phyloP scores from a whole-genome alignment of 2,329 filamentous ascomycete genomes.

The Fusarium anguioides region DNA sequence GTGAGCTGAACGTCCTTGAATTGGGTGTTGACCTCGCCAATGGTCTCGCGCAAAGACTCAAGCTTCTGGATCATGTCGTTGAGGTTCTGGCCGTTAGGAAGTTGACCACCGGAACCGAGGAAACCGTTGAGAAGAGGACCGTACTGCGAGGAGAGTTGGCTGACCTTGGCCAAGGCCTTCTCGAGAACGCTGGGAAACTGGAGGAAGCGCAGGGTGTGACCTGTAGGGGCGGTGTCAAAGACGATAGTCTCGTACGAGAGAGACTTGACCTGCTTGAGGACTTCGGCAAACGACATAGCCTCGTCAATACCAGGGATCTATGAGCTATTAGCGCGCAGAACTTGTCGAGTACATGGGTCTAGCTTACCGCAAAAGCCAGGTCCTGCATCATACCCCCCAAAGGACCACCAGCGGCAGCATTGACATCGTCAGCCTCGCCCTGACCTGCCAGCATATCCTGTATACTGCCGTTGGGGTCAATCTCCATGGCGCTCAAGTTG shows the following conservation, averaged over 20 bases:
- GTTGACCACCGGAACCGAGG: slow-evolving; percentile 77
- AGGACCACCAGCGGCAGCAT: slow-evolving; percentile 73
- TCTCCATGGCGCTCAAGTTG: slow-evolving; percentile 98
- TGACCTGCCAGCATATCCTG: slow-evolving; percentile 88
- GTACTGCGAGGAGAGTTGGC: slow-evolving; percentile 92
- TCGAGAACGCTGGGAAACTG: slow-evolving; percentile 98
- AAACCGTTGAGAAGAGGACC: slow-evolving; percentile 95
- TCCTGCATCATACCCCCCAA: slow-evolving; percentile 99
- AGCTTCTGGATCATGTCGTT: slow-evolving; percentile 95
- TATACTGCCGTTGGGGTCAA: slow-evolving; percentile 97
- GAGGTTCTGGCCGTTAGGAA: slow-evolving; percentile 93
- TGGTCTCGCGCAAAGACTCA: slow-evolving; percentile 91
- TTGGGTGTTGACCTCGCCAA: slow-evolving; percentile 94
- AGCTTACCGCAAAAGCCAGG: slow-evolving; percentile 87
- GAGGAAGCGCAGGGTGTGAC: slow-evolving; percentile 97
- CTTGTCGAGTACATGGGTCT: neutral
- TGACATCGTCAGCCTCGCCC: slow-evolving; percentile 73
- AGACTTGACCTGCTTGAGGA: slow-evolving; percentile 98
- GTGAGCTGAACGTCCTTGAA: slow-evolving; percentile 97
- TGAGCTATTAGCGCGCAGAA: neutral
- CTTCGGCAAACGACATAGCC: slow-evolving; percentile 99
- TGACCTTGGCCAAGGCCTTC: slow-evolving; percentile 97
- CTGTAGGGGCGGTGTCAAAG: slow-evolving; percentile 98
- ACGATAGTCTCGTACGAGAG: slow-evolving; percentile 99
- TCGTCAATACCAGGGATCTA: slow-evolving; percentile 98